These are phyloP conservation scores for Triticum aestivum DNA, from an alignment of 176 grass and related monocot genomes.

Conservation along the genomic window DNA sequence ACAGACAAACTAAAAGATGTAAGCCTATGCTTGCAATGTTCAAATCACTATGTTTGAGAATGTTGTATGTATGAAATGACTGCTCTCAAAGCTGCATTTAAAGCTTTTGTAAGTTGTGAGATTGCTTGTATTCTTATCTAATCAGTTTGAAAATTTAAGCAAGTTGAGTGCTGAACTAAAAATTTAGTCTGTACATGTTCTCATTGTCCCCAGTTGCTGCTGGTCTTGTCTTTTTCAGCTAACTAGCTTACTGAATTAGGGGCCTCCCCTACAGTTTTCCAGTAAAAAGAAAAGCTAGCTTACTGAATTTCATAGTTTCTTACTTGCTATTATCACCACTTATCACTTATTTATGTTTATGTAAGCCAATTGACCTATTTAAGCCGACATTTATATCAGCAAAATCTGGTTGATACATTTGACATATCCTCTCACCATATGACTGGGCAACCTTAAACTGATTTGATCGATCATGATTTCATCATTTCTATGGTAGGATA, in stretches of 20 bases:
- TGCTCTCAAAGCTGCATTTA: conserved; percentile 75
- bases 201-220: background rate
- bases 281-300: background rate
- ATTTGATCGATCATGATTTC: background rate
- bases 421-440: background rate
- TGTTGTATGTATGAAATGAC: conserved; percentile 97
- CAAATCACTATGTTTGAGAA: conserved; percentile 43
- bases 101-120: conserved; percentile 77
- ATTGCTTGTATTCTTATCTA: conserved; percentile 23
- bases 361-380: background rate
- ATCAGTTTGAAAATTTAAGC: background rate
- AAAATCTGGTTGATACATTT: background rate
- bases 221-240: background rate
- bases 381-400: background rate
- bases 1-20: background rate
- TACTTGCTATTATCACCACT: background rate
- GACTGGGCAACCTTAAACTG: background rate
- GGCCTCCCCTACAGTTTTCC: no score
- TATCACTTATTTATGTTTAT: background rate
- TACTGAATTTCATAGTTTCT: background rate
- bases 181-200: background rate
- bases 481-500: conserved; percentile 49
- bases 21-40: conserved; percentile 28
- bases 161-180: background rate
- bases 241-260: no score